A percentile compares a stretch with the other conserved stretches of the same genome.
Conservation (phyloP, 257 asterid genomes). For the Craterostigma plantagineum region DNA sequence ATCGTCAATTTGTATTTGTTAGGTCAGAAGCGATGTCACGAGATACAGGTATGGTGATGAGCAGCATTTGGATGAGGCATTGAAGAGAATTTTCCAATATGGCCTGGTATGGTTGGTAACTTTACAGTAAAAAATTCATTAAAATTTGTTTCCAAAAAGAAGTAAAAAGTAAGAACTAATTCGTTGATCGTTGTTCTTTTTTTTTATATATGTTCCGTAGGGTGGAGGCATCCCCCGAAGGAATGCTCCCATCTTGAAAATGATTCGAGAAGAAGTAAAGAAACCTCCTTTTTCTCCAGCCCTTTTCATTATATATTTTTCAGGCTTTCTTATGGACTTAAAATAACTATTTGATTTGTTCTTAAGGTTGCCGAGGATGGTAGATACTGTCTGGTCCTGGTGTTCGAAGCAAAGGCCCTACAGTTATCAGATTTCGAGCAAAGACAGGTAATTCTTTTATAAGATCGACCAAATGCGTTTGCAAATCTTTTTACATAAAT, state of each 20-base stretch:
- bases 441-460: constrained; percentile 37
- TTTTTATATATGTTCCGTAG: constrained; percentile 26
- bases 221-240: constrained; percentile 96
- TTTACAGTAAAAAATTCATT: neutral
- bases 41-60: constrained; percentile 97
- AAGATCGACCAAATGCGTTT: no score
- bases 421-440: constrained; percentile 58
- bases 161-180: neutral
- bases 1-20: no score
- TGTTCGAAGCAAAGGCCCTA: constrained; percentile 76
- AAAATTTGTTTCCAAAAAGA: neutral
- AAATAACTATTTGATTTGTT: constrained; percentile 3
- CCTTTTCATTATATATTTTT: neutral
- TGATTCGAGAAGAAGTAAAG: constrained; percentile 75
- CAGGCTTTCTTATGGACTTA: neutral
- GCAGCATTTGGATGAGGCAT: constrained; percentile 92
- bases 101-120: constrained; percentile 56
- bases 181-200: constrained; percentile 5
- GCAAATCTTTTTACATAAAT: neutral
- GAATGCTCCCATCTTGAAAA: constrained; percentile 72
- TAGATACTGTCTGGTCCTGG: constrained; percentile 50
- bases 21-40: constrained; percentile 93
- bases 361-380: constrained; percentile 71
- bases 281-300: constrained; percentile 1
- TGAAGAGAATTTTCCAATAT: constrained; percentile 85